Conservation (phyloP, 2,329 filamentous ascomycete genomes). For the Mollisiaceae sp. region DNA sequence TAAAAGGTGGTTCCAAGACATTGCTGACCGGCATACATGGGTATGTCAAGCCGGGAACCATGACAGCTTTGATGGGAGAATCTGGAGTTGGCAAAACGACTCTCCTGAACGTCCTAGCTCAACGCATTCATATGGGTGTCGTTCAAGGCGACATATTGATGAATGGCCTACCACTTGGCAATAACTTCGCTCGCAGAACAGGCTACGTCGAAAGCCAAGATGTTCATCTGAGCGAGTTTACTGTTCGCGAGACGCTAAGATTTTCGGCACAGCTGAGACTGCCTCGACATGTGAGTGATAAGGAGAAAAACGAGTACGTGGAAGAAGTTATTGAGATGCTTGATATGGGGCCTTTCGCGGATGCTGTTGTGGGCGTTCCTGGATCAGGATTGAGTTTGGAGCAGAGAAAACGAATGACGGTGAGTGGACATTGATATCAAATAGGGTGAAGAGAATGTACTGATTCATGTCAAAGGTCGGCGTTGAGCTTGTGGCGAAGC, state of each 20-base stretch:
- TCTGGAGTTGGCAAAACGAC: slow-evolving; percentile 84
- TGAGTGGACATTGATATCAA: neutral
- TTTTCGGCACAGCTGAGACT: slow-evolving; percentile 83
- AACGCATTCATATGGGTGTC: slow-evolving; percentile 83
- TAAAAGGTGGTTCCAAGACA: slow-evolving; percentile 65
- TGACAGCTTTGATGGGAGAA: slow-evolving; percentile 71
- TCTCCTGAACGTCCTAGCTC: slow-evolving; percentile 76
- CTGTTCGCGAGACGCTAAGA: slow-evolving; percentile 65
- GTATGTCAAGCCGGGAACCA: slow-evolving; percentile 90
- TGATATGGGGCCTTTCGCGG: slow-evolving; percentile 88
- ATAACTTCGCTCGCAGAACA: slow-evolving; percentile 86
- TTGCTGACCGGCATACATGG: slow-evolving; percentile 86
- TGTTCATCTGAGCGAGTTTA: slow-evolving; percentile 66
- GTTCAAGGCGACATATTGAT: slow-evolving; percentile 81
- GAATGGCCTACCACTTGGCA: slow-evolving; percentile 54
- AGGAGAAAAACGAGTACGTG: slow-evolving; percentile 86
- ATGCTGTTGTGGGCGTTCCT: slow-evolving; percentile 89
- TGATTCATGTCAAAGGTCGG: slow-evolving; percentile 60
- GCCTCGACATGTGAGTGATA: slow-evolving; percentile 68
- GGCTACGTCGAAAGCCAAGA: slow-evolving; percentile 93
- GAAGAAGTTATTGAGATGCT: slow-evolving; percentile 88
- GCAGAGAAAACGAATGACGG: slow-evolving; percentile 50
- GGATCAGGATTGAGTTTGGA: slow-evolving; percentile 81
- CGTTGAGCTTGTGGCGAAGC: slow-evolving; percentile 90
- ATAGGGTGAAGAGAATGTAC: neutral